phyloP scores from a whole-genome alignment of 169 alveolate genomes.

The Plasmodium coatneyi region DNA sequence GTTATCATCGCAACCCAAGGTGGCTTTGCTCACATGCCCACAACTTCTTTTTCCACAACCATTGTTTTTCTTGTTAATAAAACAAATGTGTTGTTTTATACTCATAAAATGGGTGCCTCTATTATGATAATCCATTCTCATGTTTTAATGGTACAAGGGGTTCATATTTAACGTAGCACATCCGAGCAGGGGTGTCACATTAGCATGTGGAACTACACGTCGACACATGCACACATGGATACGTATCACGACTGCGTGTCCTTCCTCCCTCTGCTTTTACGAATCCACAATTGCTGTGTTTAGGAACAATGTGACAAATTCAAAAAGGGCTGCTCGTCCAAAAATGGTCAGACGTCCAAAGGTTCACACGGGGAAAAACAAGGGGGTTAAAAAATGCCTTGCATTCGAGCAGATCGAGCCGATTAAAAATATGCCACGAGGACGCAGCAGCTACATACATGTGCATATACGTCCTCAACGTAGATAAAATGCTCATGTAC shows the following conservation, averaged over 20 bases:
- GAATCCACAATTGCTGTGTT: neutral
- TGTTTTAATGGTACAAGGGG: slow-evolving; percentile 20
- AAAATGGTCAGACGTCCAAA: neutral
- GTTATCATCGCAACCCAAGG: neutral
- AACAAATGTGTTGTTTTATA: slow-evolving; percentile 40
- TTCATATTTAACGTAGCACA: slow-evolving; percentile 8
- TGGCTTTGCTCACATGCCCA: neutral
- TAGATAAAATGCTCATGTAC: neutral
- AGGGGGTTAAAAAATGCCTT: neutral
- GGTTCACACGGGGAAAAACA: neutral
- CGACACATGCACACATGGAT: neutral
- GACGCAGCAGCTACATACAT: neutral
- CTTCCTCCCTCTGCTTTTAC: neutral
- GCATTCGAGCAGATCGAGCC: neutral
- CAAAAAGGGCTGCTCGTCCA: neutral
- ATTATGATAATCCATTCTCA: slow-evolving; percentile 73
- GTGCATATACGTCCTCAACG: neutral
- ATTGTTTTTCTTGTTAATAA: slow-evolving; percentile 23
- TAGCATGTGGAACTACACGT: neutral
- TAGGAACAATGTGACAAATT: slow-evolving; percentile 4
- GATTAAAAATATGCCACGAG: neutral
- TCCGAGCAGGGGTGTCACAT: neutral
- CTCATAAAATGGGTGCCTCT: slow-evolving; percentile 33
- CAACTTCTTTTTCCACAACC: neutral
- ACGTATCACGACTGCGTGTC: neutral